A percentile compares a stretch with the other conserved stretches of the same genome.
These are phyloP conservation scores for Fusarium guadeloupense DNA, from an alignment of 2,329 filamentous ascomycete species.

Conservation along the genomic window DNA sequence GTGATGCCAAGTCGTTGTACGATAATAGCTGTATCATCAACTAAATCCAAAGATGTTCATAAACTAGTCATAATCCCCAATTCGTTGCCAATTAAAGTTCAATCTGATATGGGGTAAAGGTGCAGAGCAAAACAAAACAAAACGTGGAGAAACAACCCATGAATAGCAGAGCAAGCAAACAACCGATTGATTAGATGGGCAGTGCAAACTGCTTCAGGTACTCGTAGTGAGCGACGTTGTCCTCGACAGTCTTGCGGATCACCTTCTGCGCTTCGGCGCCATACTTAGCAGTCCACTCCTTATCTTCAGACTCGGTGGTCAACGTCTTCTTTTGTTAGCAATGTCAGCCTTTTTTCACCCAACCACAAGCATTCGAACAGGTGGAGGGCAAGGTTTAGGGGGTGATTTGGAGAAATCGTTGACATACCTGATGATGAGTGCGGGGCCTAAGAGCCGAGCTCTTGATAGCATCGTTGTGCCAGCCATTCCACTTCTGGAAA, in stretches of 20 bases:
- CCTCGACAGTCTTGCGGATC: constrained; percentile 76
- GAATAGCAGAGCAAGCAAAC: constrained; percentile 7
- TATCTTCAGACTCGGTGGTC: constrained; percentile 72
- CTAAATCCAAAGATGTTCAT: constrained; percentile 37
- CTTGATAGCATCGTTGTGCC: constrained; percentile 92
- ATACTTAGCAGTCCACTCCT: constrained; percentile 78
- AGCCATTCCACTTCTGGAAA: constrained; percentile 97
- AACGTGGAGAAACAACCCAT: constrained; percentile 9
- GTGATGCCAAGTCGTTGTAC: constrained; percentile 42
- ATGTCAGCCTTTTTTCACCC: constrained; percentile 30
- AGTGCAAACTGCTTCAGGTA: constrained; percentile 76
- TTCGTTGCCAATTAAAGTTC: constrained; percentile 16
- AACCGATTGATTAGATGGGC: constrained; percentile 18
- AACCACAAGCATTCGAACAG: constrained; percentile 37
- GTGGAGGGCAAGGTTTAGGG: constrained; percentile 16
- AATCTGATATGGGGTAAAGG: constrained; percentile 21
- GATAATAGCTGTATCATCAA: constrained; percentile 45
- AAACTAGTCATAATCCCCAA: constrained; percentile 16
- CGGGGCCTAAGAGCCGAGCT: constrained; percentile 80
- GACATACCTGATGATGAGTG: constrained; percentile 67
- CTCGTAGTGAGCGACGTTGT: constrained; percentile 79
- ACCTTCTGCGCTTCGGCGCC: constrained; percentile 75
- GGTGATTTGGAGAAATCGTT: constrained; percentile 25
- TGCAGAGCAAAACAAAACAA: constrained; percentile 6
- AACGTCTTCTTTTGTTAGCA: constrained; percentile 63